These are phyloP conservation scores for Zasmidium citrigriseum DNA, from an alignment of 2,329 filamentous ascomycete genomes.

Conservation along the genomic window DNA sequence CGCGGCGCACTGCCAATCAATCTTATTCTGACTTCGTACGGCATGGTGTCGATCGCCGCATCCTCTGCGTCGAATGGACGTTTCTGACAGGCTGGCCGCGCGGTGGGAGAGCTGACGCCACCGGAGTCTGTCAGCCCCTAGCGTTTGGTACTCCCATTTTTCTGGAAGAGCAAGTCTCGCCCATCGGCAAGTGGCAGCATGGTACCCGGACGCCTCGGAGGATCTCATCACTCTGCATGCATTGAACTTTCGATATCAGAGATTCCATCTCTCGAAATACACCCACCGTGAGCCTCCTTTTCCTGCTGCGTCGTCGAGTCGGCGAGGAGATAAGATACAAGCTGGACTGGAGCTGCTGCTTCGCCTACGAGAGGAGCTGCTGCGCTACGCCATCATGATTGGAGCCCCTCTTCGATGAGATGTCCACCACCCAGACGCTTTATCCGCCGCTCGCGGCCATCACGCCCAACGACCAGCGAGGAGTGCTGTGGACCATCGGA, in stretches of 20 bases:
- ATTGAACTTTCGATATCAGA: not conserved
- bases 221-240: not conserved
- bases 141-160: not conserved
- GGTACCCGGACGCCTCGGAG: not conserved
- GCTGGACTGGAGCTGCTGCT: too few relatives aligned
- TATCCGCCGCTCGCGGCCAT: slow-evolving; percentile 15
- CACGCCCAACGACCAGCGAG: slow-evolving; percentile 10
- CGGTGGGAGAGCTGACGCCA: not conserved
- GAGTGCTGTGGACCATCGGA: slow-evolving; percentile 15
- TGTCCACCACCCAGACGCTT: slow-evolving; percentile 5
- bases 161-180: too few relatives aligned
- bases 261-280: not conserved
- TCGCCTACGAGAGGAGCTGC: too few relatives aligned
- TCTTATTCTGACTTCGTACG: not conserved
- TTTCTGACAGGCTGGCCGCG: not conserved
- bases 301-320: too few relatives aligned
- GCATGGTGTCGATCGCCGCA: not conserved
- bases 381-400: slow-evolving; percentile 1
- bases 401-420: not conserved
- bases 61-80: not conserved
- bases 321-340: too few relatives aligned
- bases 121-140: not conserved
- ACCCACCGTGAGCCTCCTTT: not conserved
- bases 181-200: not conserved
- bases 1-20: not conserved